Evolutionary conservation across 1,284 basidiomycete species (phyloP).

Genomic region (Ceratobasidium sp.): DNA sequence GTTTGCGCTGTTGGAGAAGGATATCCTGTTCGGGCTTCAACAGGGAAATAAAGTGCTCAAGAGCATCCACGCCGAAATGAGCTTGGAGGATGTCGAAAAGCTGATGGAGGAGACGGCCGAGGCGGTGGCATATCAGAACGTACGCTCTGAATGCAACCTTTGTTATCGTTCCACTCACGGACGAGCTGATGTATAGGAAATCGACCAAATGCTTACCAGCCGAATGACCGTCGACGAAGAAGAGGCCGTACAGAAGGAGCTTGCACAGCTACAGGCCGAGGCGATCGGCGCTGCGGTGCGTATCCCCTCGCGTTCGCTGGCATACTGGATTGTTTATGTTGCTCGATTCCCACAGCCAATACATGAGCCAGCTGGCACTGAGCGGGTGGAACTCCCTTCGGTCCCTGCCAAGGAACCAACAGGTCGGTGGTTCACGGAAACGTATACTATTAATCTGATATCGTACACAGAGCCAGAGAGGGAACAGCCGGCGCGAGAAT

Average conservation of each 20-base stretch:
- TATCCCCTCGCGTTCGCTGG: background rate
- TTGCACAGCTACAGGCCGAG: slow-evolving; percentile 75
- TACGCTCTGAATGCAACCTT: slow-evolving; percentile 57
- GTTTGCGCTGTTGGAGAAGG: slow-evolving; percentile 94
- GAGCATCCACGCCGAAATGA: slow-evolving; percentile 95
- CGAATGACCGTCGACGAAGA: slow-evolving; percentile 91
- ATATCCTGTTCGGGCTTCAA: slow-evolving; percentile 90
- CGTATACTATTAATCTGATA: background rate
- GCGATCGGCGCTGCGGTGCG: slow-evolving; percentile 58
- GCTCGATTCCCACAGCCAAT: slow-evolving; percentile 45
- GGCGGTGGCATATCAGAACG: slow-evolving; percentile 90
- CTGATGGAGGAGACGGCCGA: slow-evolving; percentile 93
- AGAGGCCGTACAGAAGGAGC: slow-evolving; percentile 89
- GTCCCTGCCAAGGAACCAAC: slow-evolving; percentile 60
- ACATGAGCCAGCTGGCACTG: slow-evolving; percentile 50
- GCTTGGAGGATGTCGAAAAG: slow-evolving; percentile 91
- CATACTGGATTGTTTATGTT: background rate
- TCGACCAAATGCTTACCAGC: slow-evolving; percentile 87
- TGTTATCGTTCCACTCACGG: background rate
- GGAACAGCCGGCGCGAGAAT: slow-evolving; percentile 47
- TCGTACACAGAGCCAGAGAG: background rate
- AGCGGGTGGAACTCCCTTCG: slow-evolving; percentile 59
- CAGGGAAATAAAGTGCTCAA: slow-evolving; percentile 95
- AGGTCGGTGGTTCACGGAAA: slow-evolving; percentile 51
- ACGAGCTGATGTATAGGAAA: slow-evolving; percentile 71